Percentiles rank a stretch among this genome's conserved stretches.
These are phyloP conservation scores for Claviceps humidiphila DNA, from an alignment of 2,329 filamentous ascomycete genomes.

Conservation along the genomic window DNA sequence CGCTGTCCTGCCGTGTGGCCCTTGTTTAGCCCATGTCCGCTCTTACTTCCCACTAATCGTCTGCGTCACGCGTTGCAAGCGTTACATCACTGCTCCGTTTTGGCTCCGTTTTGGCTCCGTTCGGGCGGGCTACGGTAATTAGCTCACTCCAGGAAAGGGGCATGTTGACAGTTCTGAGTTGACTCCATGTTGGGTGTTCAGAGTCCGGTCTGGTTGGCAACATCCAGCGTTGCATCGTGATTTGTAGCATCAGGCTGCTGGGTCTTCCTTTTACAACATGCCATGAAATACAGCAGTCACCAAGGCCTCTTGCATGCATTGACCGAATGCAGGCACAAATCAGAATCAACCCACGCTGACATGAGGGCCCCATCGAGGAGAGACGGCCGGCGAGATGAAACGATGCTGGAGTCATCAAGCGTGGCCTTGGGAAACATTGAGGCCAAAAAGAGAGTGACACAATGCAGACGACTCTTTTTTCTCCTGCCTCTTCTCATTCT, in stretches of 20 bases:
- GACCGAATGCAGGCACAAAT: background rate
- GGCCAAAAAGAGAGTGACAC: no score
- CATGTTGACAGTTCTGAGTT: background rate
- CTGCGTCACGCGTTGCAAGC: no score
- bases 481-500: no score
- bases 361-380: background rate
- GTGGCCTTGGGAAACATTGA: background rate
- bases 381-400: background rate
- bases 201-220: background rate
- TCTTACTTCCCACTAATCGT: background rate
- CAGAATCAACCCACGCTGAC: background rate
- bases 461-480: no score
- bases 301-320: background rate
- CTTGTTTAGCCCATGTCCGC: background rate
- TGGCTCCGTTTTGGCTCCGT: background rate
- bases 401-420: background rate
- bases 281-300: no score
- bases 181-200: background rate
- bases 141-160: background rate
- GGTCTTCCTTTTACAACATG: background rate
- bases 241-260: background rate
- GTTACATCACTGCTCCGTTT: no score
- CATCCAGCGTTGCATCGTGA: background rate
- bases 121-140: background rate
- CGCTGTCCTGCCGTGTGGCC: no score